Percentiles rank a stretch among this genome's conserved stretches.
phyloP scores from a whole-genome alignment of 306 rosid species.

The Rubus idaeus region DNA sequence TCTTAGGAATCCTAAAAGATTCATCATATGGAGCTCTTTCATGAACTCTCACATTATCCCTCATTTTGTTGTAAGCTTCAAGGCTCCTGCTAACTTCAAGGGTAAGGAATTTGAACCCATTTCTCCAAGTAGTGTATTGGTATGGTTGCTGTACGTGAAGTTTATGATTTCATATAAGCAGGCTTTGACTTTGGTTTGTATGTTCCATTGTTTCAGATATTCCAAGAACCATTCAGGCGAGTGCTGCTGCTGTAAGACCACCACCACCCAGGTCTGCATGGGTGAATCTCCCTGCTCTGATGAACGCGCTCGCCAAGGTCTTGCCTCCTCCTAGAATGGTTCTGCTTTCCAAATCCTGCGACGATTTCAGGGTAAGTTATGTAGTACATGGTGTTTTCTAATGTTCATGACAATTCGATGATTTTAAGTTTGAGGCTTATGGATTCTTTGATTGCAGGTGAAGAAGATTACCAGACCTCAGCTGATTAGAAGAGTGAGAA shows the following conservation, averaged over 20 bases:
- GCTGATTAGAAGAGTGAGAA: conserved; percentile 34
- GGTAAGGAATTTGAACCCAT: conserved; percentile 8
- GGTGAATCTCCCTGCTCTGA: conserved; percentile 40
- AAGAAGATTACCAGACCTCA: conserved; percentile 25
- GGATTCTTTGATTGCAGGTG: conserved; percentile 33
- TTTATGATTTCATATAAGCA: background rate
- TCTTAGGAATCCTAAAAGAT: conserved; percentile 32
- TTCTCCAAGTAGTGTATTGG: background rate
- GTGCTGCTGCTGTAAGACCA: conserved; percentile 7
- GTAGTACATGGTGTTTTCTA: background rate
- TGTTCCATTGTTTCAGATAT: conserved; percentile 33
- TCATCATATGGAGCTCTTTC: conserved; percentile 48
- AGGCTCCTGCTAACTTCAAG: conserved; percentile 16
- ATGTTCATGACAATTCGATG: background rate
- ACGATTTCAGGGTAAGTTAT: conserved; percentile 45
- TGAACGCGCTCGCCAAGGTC: conserved; percentile 34
- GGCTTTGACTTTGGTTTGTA: background rate
- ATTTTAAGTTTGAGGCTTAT: background rate
- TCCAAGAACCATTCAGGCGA: conserved; percentile 13
- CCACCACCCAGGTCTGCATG: conserved; percentile 17
- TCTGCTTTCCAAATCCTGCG: conserved; percentile 26
- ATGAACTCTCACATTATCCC: conserved; percentile 57
- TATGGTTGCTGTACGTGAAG: background rate
- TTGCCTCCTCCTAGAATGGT: conserved; percentile 37
- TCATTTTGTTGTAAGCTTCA: conserved; percentile 46